Conservation (phyloP, 257 asterid species). For the Phtheirospermum japonicum region DNA sequence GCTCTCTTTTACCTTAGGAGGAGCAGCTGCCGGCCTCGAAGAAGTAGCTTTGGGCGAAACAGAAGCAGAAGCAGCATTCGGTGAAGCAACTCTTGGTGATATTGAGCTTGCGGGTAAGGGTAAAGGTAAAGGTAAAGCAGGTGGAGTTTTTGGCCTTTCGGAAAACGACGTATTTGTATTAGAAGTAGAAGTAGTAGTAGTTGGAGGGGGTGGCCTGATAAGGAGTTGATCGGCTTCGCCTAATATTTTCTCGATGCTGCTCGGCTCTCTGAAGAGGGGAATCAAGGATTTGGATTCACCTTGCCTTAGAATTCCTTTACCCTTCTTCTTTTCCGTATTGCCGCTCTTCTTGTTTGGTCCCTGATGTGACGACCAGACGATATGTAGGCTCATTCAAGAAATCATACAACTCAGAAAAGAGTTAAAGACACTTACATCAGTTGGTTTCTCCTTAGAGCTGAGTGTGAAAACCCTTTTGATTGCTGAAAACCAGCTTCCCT, state of each 20-base stretch:
- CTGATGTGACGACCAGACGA: slow-evolving; percentile 36
- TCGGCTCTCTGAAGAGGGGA: slow-evolving; percentile 84
- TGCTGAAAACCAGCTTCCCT: slow-evolving; percentile 95
- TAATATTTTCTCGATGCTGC: slow-evolving; percentile 91
- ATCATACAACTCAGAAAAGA: background rate
- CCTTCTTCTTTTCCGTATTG: slow-evolving; percentile 82
- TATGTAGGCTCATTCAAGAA: background rate
- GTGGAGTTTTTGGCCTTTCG: slow-evolving; percentile 45
- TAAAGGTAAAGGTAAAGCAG: slow-evolving; percentile 31
- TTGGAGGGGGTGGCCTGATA: slow-evolving; percentile 41
- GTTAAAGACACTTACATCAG: slow-evolving; percentile 44
- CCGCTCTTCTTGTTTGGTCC: slow-evolving; percentile 62
- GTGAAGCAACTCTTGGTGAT: slow-evolving; percentile 49
- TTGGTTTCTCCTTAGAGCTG: slow-evolving; percentile 61
- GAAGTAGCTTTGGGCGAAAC: slow-evolving; percentile 42
- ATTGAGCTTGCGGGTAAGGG: slow-evolving; percentile 30
- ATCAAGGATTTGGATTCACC: slow-evolving; percentile 71
- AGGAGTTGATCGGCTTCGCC: slow-evolving; percentile 86
- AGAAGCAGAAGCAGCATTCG: slow-evolving; percentile 40
- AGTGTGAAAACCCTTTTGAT: slow-evolving; percentile 76
- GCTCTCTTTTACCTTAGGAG: slow-evolving; percentile 31
- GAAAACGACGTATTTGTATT: slow-evolving; percentile 27
- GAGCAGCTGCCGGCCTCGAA: slow-evolving; percentile 31
- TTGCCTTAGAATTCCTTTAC: slow-evolving; percentile 53
- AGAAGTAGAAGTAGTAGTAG: background rate